phyloP scores from a whole-genome alignment of 1,139 yeast genomes.

The Saccharomyces uvarum region DNA sequence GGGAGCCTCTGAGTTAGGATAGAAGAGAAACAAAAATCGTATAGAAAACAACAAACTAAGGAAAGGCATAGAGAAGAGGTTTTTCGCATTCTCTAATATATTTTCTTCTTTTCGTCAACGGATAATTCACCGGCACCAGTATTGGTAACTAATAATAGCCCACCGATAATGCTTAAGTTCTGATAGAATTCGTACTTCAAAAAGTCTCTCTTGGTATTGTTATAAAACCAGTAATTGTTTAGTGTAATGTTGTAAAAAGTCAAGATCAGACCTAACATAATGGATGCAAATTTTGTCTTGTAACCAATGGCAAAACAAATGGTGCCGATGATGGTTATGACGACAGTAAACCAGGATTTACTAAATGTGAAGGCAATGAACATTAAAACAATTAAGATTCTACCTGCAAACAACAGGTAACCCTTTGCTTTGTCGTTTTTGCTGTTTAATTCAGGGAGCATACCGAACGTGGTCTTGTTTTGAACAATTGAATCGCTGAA shows the following conservation, averaged over 20 bases:
- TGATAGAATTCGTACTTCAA: constrained; percentile 91
- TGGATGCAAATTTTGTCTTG: constrained; percentile 87
- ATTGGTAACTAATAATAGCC: constrained; percentile 79
- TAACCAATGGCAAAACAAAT: constrained; percentile 83
- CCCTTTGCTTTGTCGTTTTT: constrained; percentile 71
- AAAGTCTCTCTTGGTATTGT: constrained; percentile 69
- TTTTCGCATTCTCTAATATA: constrained; percentile 42
- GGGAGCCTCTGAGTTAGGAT: not conserved
- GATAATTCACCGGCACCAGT: constrained; percentile 96
- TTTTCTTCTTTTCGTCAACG: constrained; percentile 92
- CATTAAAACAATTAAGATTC: constrained; percentile 75
- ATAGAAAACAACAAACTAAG: not conserved
- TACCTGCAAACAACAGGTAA: constrained; percentile 80
- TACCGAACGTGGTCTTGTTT: constrained; percentile 75
- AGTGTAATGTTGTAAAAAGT: constrained; percentile 68
- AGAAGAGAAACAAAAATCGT: not conserved
- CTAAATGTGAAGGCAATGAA: constrained; percentile 81
- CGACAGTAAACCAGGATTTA: constrained; percentile 61
- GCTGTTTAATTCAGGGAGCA: constrained; percentile 74
- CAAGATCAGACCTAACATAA: constrained; percentile 64
- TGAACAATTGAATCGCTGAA: constrained; percentile 83
- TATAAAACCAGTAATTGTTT: constrained; percentile 85
- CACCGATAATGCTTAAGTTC: constrained; percentile 91
- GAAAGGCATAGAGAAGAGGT: not conserved
- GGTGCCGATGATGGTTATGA: constrained; percentile 63